A percentile compares a stretch with the other conserved stretches of the same genome.
These are phyloP conservation scores for Monilinia laxa DNA, from an alignment of 2,329 filamentous ascomycete species.

Conservation along the genomic window DNA sequence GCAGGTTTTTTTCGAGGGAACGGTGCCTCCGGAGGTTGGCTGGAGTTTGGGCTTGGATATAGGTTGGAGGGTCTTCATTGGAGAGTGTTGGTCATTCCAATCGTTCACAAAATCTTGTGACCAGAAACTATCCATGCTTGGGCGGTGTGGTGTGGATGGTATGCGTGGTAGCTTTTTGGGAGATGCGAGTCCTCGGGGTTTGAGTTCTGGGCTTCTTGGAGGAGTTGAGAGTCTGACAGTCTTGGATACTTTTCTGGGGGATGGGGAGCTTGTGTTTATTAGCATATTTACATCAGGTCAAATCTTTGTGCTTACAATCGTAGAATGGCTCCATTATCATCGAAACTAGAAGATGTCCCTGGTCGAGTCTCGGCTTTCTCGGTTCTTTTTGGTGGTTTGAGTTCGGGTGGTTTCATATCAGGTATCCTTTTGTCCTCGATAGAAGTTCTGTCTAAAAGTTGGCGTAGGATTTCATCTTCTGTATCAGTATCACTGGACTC, in stretches of 20 bases:
- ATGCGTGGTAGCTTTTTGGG: constrained; percentile 44
- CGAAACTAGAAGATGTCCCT: constrained; percentile 20
- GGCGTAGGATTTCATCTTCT: constrained; percentile 16
- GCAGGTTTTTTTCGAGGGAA: constrained; percentile 26
- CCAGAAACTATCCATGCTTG: constrained; percentile 60
- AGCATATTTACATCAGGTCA: background rate
- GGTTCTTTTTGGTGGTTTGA: constrained; percentile 20
- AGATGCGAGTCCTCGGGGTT: constrained; percentile 32
- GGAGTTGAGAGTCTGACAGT: constrained; percentile 34
- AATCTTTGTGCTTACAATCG: constrained; percentile 11
- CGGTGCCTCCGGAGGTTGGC: background rate
- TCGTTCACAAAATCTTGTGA: constrained; percentile 57
- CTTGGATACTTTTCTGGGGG: constrained; percentile 30
- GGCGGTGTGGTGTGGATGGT: constrained; percentile 54
- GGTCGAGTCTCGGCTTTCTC: constrained; percentile 19
- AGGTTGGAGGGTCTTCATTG: constrained; percentile 47
- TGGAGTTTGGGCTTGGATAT: constrained; percentile 34
- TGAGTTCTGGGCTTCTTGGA: constrained; percentile 34
- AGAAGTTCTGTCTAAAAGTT: constrained; percentile 17
- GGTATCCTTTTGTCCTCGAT: constrained; percentile 23
- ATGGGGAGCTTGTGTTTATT: constrained; percentile 32
- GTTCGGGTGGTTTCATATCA: constrained; percentile 19
- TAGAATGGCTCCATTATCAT: constrained; percentile 18
- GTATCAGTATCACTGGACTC: constrained; percentile 25
- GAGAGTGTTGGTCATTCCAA: constrained; percentile 63